Evolutionary conservation across 208 protist genomes (phyloP), one percentile per base, ranked within the genome.

Genomic region (Crithidia thermophila): DNA sequence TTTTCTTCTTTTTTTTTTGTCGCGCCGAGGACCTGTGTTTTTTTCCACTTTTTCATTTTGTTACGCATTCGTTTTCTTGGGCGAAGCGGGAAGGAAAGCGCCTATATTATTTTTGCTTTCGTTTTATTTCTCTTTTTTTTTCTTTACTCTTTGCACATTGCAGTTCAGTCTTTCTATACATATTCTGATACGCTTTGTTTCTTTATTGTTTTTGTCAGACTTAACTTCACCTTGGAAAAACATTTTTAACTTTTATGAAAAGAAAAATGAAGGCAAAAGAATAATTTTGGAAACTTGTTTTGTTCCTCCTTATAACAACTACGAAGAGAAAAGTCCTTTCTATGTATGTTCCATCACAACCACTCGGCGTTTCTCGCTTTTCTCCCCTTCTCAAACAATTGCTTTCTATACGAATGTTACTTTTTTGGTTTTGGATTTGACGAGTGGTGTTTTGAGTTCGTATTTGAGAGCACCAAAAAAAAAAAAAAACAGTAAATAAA

Each of bases 1-100:
- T 59, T 68, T 36, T 28, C 49, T 63, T n/a, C 18, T 36, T 68
- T 43, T 42, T 45, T 55, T 39, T 31, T n/a, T 6, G 14, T 4
- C 7, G 5, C 36, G 6, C 14, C 25, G 16, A 7, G 27, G 2
- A 62, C n/a, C n/a, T n/a, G n/a, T n/a, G n/a, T n/a, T n/a, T n/a
- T 34, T 31, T 63, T 14, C 25, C 10, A 18, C 7, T 50, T 33
- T 5, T 50, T 11, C 45, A 6, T 49, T 37, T 9, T 10, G 10
- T 43, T 43, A 43, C 39, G 16, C 39, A 11, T 51, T n/a, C 20
- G 20, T 8, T n/a, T n/a, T n/a, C n/a, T n/a, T n/a, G n/a, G n/a
- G n/a, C n/a, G n/a, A n/a, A n/a, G n/a, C n/a, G n/a, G n/a, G n/a
- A n/a, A n/a, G n/a, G n/a, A n/a, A n/a, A n/a, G n/a, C n/a, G n/a